Conservation (phyloP, 352 stramenopile species). For the Globisporangium barbulae region DNA sequence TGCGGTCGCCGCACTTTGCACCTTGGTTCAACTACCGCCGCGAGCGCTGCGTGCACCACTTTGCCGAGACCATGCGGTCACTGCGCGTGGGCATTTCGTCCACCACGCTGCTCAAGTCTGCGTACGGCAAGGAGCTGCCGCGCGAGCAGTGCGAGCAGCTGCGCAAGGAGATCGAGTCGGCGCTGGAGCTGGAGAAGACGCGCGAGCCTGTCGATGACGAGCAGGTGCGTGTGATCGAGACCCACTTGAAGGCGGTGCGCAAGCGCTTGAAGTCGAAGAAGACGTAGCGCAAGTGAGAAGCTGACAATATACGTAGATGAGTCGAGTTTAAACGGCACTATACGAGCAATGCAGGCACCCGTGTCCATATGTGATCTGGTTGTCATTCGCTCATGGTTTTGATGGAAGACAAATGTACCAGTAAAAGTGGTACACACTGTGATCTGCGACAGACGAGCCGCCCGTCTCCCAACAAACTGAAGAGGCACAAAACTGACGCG, state of each 20-base stretch:
- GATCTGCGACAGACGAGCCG: neutral
- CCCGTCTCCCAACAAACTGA: neutral
- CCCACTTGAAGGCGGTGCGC: constrained; percentile 44
- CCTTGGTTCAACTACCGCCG: constrained; percentile 76
- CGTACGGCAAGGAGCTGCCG: constrained; percentile 40
- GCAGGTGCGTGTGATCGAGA: constrained; percentile 45
- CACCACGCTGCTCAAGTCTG: constrained; percentile 33
- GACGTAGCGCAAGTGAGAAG: constrained; percentile 9
- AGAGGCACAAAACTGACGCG: neutral
- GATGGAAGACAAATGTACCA: neutral
- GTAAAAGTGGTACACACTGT: neutral
- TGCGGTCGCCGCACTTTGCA: constrained; percentile 67
- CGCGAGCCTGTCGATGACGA: constrained; percentile 30
- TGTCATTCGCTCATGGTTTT: neutral
- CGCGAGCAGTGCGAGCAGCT: constrained; percentile 42
- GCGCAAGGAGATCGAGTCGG: constrained; percentile 44
- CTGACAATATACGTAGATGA: neutral
- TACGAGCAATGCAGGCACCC: neutral
- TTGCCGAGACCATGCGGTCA: constrained; percentile 49
- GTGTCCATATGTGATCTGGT: neutral
- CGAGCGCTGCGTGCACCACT: constrained; percentile 64
- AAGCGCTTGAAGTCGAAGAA: constrained; percentile 20
- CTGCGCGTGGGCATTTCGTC: constrained; percentile 47
- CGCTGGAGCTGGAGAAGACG: constrained; percentile 33
- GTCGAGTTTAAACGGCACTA: neutral